Conservation (phyloP, 768 basidiomycete genomes). For the Auriscalpium vulgare region DNA sequence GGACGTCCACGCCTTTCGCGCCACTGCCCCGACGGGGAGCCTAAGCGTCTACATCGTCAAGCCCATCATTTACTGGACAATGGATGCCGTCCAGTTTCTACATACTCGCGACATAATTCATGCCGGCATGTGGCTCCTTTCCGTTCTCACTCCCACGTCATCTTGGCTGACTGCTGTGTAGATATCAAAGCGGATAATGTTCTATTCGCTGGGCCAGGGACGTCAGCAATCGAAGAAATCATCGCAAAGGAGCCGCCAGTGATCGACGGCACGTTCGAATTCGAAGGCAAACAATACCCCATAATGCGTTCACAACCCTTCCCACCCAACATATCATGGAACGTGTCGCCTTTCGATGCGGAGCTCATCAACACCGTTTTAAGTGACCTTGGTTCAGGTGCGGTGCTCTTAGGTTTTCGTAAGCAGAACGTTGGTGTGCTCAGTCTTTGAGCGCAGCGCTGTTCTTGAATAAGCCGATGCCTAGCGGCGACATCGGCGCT, state of each 20-base stretch:
- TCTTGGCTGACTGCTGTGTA: not conserved
- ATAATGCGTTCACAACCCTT: not conserved
- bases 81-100: not conserved
- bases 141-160: not conserved
- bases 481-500: not conserved
- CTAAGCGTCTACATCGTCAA: not conserved
- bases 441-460: not conserved
- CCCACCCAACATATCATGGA: not conserved
- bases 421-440: not conserved
- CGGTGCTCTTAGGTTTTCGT: not conserved
- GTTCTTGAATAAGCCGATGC: not conserved
- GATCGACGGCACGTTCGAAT: not conserved
- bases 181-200: not conserved
- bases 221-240: not conserved
- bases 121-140: not conserved
- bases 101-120: not conserved
- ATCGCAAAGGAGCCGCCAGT: not conserved
- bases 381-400: not conserved
- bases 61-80: not conserved
- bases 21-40: not conserved
- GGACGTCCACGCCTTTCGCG: not conserved
- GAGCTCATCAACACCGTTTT: not conserved
- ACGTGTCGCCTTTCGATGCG: not conserved
- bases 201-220: not conserved
- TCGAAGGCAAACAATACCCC: not conserved